These are phyloP conservation scores for Aurinia saxatilis DNA, from an alignment of 345 rosid species.

Conservation along the genomic window DNA sequence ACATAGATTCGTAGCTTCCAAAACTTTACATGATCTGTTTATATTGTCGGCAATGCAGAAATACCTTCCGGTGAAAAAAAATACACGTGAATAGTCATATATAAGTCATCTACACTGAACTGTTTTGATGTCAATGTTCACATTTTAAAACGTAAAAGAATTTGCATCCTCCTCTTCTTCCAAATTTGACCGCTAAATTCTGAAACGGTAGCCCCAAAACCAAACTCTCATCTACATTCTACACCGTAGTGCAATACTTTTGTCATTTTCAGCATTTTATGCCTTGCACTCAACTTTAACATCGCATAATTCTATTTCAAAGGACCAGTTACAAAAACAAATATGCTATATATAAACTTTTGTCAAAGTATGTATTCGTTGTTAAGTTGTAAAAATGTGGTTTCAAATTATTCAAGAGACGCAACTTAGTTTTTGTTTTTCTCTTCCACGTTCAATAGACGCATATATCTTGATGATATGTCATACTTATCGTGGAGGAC, in stretches of 20 bases:
- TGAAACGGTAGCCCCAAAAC: conserved; percentile 5
- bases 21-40: no score
- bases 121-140: conserved; percentile 2
- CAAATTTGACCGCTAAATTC: background rate
- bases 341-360: background rate
- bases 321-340: conserved; percentile 6
- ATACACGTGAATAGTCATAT: no score
- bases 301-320: conserved; percentile 5
- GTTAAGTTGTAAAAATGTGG: background rate
- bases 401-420: background rate
- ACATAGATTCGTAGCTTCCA: no score
- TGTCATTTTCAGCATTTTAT: background rate
- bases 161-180: conserved; percentile 10
- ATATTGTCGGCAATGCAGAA: no score
- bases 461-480: background rate
- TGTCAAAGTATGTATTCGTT: background rate
- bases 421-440: no score
- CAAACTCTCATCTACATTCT: background rate
- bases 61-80: no score
- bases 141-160: conserved; percentile 21
- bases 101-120: conserved; percentile 21
- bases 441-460: background rate
- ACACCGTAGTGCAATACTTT: background rate
- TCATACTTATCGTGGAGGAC: background rate
- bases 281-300: background rate